phyloP scores from a whole-genome alignment of 371 early-diverging fungal genomes.

The Syncephalastrum racemosum region DNA sequence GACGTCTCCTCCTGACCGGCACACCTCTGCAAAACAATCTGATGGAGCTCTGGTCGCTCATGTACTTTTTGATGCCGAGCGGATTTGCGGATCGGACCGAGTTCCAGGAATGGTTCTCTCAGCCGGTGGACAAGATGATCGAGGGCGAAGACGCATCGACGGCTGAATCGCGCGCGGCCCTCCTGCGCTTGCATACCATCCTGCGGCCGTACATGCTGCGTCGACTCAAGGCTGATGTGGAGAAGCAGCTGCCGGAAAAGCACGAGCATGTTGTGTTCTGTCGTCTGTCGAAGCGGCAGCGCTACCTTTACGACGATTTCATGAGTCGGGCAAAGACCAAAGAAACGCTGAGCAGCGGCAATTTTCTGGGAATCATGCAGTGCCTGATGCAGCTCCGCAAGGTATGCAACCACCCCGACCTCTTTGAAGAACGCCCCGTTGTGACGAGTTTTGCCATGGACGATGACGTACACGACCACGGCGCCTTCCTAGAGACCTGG shows the following conservation, averaged over 20 bases:
- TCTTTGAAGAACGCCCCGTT: conserved; percentile 90
- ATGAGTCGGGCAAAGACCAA: conserved; percentile 82
- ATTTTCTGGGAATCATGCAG: conserved; percentile 84
- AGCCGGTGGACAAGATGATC: conserved; percentile 79
- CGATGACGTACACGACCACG: conserved; percentile 43
- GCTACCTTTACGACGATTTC: conserved; percentile 87
- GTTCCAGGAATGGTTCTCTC: conserved; percentile 91
- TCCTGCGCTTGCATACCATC: conserved; percentile 74
- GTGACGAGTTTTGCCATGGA: conserved; percentile 75
- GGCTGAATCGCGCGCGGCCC: conserved; percentile 60
- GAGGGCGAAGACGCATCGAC: conserved; percentile 59
- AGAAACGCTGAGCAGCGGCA: conserved; percentile 72
- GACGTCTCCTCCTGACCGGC: conserved; percentile 88
- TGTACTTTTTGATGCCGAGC: conserved; percentile 92
- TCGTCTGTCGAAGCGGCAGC: conserved; percentile 77
- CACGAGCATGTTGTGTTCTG: conserved; percentile 82
- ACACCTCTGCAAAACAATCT: conserved; percentile 97
- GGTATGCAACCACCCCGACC: conserved; percentile 96
- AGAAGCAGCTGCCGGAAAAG: conserved; percentile 84
- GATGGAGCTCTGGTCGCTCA: conserved; percentile 91
- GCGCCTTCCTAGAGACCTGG: conserved; percentile 40
- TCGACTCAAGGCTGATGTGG: conserved; percentile 83
- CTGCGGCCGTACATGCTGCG: conserved; percentile 89
- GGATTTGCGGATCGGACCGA: conserved; percentile 83
- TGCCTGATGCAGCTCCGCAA: conserved; percentile 96